Evolutionary conservation across 139 green algal genomes (phyloP).

Genomic region (Nannochloris sp.): DNA sequence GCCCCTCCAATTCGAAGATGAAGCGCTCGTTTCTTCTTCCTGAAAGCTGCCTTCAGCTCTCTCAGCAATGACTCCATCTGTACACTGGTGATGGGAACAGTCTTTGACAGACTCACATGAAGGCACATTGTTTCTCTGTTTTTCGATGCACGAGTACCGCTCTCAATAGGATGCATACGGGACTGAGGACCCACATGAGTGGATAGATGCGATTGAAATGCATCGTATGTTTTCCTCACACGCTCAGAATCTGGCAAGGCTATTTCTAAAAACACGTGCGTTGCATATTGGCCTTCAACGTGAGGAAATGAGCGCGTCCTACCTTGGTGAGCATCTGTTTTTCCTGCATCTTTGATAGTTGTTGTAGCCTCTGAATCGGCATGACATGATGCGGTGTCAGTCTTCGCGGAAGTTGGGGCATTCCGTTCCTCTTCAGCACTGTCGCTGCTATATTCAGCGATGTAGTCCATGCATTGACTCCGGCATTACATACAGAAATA

Average conservation of each 20-base stretch:
- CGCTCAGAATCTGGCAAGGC: background rate
- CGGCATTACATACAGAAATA: no score
- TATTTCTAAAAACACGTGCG: constrained; percentile 35
- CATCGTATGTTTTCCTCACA: background rate
- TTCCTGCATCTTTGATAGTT: background rate
- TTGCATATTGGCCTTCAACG: constrained; percentile 30
- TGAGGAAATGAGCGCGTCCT: constrained; percentile 34
- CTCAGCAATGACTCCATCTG: background rate
- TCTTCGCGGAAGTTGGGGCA: constrained; percentile 9
- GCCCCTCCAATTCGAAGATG: background rate
- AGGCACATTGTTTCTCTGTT: background rate
- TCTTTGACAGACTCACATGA: background rate
- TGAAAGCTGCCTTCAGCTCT: background rate
- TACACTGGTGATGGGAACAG: background rate
- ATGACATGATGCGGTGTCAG: background rate
- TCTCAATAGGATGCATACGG: background rate
- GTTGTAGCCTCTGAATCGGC: constrained; percentile 2
- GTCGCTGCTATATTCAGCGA: no score
- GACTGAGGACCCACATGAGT: background rate
- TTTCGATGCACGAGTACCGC: background rate
- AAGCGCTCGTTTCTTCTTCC: background rate
- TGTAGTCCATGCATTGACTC: no score
- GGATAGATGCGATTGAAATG: no score
- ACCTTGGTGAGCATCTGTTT: constrained; percentile 9
- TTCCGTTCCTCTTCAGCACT: background rate